Conservation (phyloP, 345 rosid species). For the Cochlearia excelsa region DNA sequence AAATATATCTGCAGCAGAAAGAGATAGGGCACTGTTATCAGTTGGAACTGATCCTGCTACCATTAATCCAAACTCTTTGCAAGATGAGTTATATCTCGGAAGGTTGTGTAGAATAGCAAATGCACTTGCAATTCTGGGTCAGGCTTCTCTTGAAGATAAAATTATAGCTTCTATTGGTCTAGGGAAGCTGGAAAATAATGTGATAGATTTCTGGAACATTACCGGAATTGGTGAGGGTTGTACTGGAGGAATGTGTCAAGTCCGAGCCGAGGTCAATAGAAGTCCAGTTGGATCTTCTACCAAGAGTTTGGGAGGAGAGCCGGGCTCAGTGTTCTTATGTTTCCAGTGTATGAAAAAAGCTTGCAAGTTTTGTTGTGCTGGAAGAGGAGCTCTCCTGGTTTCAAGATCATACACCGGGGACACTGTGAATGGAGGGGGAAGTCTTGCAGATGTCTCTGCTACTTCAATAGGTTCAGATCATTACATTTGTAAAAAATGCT, state of each 20-base stretch:
- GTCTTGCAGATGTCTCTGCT: conserved; percentile 52
- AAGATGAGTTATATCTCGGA: conserved; percentile 64
- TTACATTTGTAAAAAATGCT: conserved; percentile 72
- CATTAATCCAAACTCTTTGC: conserved; percentile 74
- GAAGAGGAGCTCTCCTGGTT: conserved; percentile 84
- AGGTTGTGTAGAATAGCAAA: conserved; percentile 69
- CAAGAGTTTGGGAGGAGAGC: conserved; percentile 41
- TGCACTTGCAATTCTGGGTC: conserved; percentile 74
- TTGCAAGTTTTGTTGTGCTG: conserved; percentile 85
- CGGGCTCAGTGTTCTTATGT: conserved; percentile 51
- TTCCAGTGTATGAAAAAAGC: conserved; percentile 68
- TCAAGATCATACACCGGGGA: conserved; percentile 54
- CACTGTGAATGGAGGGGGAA: conserved; percentile 54
- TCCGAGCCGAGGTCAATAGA: conserved; percentile 55
- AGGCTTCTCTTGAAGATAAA: conserved; percentile 83
- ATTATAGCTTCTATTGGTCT: conserved; percentile 73
- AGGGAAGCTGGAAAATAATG: conserved; percentile 51
- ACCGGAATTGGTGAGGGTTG: conserved; percentile 60
- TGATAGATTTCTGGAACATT: conserved; percentile 81
- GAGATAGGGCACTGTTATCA: conserved; percentile 89
- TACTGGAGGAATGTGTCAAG: conserved; percentile 64
- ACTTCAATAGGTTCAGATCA: conserved; percentile 52
- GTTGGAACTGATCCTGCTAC: conserved; percentile 92
- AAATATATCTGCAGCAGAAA: conserved; percentile 93
- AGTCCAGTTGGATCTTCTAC: conserved; percentile 37